Evolutionary conservation across 148 eudicot species (phyloP).

Genomic region (Amaranthus cruentus): DNA sequence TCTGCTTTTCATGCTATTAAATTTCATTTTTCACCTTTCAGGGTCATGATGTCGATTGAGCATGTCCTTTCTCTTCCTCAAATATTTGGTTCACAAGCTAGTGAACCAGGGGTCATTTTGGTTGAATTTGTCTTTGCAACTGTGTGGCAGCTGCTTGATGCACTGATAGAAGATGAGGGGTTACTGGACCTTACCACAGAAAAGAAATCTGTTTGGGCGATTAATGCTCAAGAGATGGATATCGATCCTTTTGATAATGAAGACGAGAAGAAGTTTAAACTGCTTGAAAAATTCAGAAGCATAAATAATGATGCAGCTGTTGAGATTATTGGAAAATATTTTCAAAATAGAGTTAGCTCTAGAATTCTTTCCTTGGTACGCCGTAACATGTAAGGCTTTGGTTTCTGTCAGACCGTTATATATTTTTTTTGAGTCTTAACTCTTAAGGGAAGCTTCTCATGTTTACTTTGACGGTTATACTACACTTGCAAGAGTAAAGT

Average conservation of each 20-base stretch:
- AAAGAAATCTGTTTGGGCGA: constrained; percentile 52
- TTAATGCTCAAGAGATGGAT: constrained; percentile 57
- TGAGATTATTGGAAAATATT: constrained; percentile 59
- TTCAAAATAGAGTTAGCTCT: constrained; percentile 62
- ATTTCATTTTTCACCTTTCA: constrained; percentile 32
- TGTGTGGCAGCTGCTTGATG: constrained; percentile 87
- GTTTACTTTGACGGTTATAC: background rate
- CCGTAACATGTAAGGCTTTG: constrained; percentile 74
- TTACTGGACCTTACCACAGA: constrained; percentile 64
- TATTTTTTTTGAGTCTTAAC: constrained; percentile 13
- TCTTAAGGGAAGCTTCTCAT: background rate
- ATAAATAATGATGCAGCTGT: constrained; percentile 61
- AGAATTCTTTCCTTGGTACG: constrained; percentile 75
- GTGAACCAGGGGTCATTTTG: constrained; percentile 52
- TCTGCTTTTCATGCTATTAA: background rate
- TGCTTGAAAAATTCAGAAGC: constrained; percentile 46
- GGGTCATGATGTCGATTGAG: constrained; percentile 63
- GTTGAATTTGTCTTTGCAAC: constrained; percentile 58
- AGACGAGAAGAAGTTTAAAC: constrained; percentile 45
- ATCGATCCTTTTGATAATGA: constrained; percentile 36
- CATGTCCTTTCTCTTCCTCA: constrained; percentile 55
- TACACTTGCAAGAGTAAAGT: background rate
- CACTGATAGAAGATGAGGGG: constrained; percentile 86
- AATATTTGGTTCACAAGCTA: constrained; percentile 48
- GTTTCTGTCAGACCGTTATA: constrained; percentile 7